Evolutionary conservation across 148 eudicot species (phyloP).

Genomic region (Vaccinium myrtillus): DNA sequence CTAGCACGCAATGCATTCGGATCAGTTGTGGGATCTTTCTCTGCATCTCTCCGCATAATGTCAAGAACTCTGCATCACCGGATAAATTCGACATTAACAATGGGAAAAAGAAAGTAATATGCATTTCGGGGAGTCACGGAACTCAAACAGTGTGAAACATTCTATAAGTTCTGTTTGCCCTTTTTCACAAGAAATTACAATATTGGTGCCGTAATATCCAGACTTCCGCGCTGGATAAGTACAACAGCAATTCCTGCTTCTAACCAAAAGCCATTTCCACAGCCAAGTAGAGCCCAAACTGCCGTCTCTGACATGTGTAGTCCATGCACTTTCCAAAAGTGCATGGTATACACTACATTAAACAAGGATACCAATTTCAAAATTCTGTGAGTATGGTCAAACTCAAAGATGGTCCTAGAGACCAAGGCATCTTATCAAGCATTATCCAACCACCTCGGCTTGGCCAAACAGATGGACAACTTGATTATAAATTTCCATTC

Average conservation of each 20-base stretch:
- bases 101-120: neutral
- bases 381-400: neutral
- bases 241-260: neutral
- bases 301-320: neutral
- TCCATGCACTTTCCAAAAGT: neutral
- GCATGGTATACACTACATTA: neutral
- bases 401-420: neutral
- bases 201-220: neutral
- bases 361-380: neutral
- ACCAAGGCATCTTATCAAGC: conserved; percentile 8
- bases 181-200: neutral
- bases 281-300: neutral
- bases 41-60: conserved; percentile 76
- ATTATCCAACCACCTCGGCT: too few relatives aligned
- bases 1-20: conserved; percentile 70
- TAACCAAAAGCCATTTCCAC: neutral
- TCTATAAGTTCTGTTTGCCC: neutral
- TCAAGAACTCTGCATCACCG: conserved; percentile 74
- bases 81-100: neutral
- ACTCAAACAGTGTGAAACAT: neutral
- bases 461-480: neutral
- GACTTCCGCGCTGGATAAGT: neutral
- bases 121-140: neutral
- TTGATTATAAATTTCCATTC: neutral
- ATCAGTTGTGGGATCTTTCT: conserved; percentile 63